phyloP scores from a whole-genome alignment of 176 grass and related monocot species.

The Calamus simplicifolius region DNA sequence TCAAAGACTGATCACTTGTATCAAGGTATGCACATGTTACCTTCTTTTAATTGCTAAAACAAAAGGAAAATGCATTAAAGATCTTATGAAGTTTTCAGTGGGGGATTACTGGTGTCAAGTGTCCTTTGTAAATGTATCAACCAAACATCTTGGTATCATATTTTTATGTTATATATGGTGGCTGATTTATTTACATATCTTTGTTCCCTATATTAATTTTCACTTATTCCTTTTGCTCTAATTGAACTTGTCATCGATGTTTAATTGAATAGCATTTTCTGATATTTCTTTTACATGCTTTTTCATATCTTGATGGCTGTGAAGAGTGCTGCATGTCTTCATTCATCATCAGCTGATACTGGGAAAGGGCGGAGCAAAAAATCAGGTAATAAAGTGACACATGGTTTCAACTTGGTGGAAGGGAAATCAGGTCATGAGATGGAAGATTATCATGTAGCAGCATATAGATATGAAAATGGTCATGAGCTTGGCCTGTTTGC shows the following conservation, averaged over 20 bases:
- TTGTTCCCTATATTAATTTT: background rate
- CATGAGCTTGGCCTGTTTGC: conserved; percentile 92
- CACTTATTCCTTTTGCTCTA: no score
- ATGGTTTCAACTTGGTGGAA: conserved; percentile 96
- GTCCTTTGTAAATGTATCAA: no score
- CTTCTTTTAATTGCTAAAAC: no score
- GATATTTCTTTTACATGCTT: conserved; percentile 11
- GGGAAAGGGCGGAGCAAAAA: conserved; percentile 92
- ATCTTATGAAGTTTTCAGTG: no score
- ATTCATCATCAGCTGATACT: conserved; percentile 60
- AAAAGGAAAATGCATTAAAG: no score
- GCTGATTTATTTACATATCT: background rate
- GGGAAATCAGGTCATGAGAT: conserved; percentile 98
- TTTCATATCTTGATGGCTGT: conserved; percentile 18
- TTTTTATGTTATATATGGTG: background rate
- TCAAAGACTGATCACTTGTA: no score
- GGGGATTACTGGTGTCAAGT: no score
- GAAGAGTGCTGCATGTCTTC: conserved; percentile 64
- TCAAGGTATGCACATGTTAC: no score
- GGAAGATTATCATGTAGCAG: conserved; percentile 95
- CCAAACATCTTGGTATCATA: no score
- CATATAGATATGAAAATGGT: conserved; percentile 71
- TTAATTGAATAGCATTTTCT: background rate
- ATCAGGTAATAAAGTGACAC: conserved; percentile 74
- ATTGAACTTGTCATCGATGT: background rate